A percentile compares a stretch with the other conserved stretches of the same genome.
phyloP scores from a whole-genome alignment of 176 grass and related monocot genomes.

The Panicum miliaceum region DNA sequence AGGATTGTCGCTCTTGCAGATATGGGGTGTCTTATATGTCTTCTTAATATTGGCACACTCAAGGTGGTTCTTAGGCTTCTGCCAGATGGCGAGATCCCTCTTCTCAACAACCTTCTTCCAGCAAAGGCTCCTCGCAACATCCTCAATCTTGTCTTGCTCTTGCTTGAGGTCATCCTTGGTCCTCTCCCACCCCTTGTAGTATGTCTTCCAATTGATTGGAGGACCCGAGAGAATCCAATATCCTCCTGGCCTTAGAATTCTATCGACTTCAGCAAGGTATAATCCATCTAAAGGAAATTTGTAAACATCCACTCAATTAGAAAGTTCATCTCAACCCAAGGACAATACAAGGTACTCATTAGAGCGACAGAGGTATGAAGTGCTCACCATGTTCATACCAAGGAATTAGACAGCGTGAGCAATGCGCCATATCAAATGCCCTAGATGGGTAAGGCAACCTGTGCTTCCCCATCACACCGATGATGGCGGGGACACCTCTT shows the following conservation, averaged over 20 bases:
- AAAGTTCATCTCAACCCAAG: not conserved
- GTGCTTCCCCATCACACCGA: constrained; percentile 84
- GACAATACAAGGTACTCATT: not conserved
- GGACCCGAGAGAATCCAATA: constrained; percentile 94
- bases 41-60: constrained; percentile 65
- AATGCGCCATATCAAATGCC: constrained; percentile 97
- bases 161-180: constrained; percentile 78
- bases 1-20: constrained; percentile 79
- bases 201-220: constrained; percentile 90
- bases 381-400: constrained; percentile 73
- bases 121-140: constrained; percentile 73
- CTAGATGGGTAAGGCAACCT: constrained; percentile 89
- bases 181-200: constrained; percentile 81
- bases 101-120: constrained; percentile 91
- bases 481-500: constrained; percentile 92
- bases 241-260: constrained; percentile 90
- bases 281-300: constrained; percentile 70
- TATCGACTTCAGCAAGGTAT: constrained; percentile 85
- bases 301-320: constrained; percentile 8
- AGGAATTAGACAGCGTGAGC: constrained; percentile 89
- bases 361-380: not conserved
- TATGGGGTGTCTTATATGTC: constrained; percentile 71
- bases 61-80: constrained; percentile 92
- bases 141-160: constrained; percentile 90
- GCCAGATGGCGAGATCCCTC: constrained; percentile 83